These are phyloP conservation scores for Paecilomyces sp. DNA, from an alignment of 2,329 filamentous ascomycete genomes.

Conservation along the genomic window DNA sequence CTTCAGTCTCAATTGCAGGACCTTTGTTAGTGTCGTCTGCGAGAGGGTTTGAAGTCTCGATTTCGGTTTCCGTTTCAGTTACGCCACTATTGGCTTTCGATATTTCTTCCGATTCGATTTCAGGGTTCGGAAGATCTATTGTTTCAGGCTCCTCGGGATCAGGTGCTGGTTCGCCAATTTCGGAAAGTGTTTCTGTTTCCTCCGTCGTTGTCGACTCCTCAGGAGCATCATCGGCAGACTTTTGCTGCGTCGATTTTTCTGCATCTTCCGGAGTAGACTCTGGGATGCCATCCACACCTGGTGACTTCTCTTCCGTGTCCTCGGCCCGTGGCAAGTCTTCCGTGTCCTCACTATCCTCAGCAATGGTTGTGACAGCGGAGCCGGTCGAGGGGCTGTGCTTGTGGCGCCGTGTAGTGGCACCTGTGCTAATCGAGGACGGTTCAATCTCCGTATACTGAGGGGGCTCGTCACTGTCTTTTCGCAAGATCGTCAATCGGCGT, in stretches of 20 bases:
- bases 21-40: background rate
- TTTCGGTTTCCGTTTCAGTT: background rate
- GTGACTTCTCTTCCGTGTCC: background rate
- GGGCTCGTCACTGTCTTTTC: constrained; percentile 21
- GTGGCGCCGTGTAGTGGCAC: constrained; percentile 72
- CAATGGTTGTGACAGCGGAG: constrained; percentile 70
- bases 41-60: background rate
- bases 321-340: background rate
- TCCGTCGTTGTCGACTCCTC: background rate
- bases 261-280: background rate
- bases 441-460: constrained; percentile 18
- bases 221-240: background rate
- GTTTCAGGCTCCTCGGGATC: background rate
- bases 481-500: constrained; percentile 30
- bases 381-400: constrained; percentile 75
- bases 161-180: background rate
- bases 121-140: background rate
- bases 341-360: constrained; percentile 58
- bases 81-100: background rate
- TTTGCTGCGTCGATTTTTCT: background rate
- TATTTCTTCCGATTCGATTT: background rate
- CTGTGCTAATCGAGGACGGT: constrained; percentile 47
- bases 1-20: background rate
- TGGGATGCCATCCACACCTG: background rate
- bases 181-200: background rate